Base-by-base conservation (phyloP, 2,329 filamentous ascomycete genomes). In the Beauveria sp. region DNA sequence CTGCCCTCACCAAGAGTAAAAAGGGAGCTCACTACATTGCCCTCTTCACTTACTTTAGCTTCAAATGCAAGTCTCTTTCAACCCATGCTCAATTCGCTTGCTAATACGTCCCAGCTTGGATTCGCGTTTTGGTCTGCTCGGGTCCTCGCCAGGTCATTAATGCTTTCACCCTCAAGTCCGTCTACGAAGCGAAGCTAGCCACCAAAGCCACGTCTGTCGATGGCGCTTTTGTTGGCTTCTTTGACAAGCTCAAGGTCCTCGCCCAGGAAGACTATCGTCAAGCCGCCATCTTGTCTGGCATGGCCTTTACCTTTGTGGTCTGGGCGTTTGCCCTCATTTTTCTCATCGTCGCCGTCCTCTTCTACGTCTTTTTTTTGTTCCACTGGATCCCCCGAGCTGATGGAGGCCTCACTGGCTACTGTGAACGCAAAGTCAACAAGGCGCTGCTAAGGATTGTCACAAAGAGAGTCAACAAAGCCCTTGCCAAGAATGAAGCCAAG, bases 91-190 rank as follows among this genome's bases (percentile, higher is more conserved):
- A 26, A 0, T 9, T 20, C 10, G 28, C 45, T 62, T 52, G 45
- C 66, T 69, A 56, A 70, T 58, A 51, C 30, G 1, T 6, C 16
- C 38, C 58, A 91, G 90, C 89, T 47, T 96, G 93, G 84, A 84
- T 98, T 69, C 89, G 93, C 66, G 87, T 96, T 63, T 81, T 98
- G 55, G 80, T 98, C 64, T 96, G 93, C 67, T 93, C 96, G 71
- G 95, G 92, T 0, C 95, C 95, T 24, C 90, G 95, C 65, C 91
- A 96, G 72, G 90, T 88, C 54, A 84, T 98, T 74, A 99, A 99
- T 69, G 92, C 86, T 22, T 79, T 97, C 65, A 97, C 93, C 0
- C 80, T 98, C 10, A 93, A 90, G 70, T 90, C 91, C 0, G 89
- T 97, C 43, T 90, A 95, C 76, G 80, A 86, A 59, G 82, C 87